These are phyloP conservation scores for Starmerella bombicola DNA, from an alignment of 805 yeast genomes.

Conservation along the genomic window DNA sequence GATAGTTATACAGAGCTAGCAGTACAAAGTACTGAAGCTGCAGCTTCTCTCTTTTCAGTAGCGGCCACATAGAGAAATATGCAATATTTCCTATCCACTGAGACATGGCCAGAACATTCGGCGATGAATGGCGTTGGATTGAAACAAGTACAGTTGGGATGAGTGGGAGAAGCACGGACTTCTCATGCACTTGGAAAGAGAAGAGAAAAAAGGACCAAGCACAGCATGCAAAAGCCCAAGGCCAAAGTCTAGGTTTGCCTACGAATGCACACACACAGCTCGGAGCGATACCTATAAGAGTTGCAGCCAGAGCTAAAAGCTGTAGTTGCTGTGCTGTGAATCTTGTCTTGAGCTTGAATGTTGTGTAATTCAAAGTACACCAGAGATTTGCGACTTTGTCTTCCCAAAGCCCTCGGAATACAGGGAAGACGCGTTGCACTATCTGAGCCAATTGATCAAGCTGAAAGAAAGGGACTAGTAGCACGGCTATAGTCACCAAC, in stretches of 20 bases:
- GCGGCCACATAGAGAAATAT: conserved; percentile 77
- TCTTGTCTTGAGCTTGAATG: conserved; percentile 52
- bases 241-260: conserved; percentile 25
- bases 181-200: conserved; percentile 94
- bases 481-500: conserved; percentile 36
- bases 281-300: conserved; percentile 40
- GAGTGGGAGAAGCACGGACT: conserved; percentile 76
- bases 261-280: conserved; percentile 40
- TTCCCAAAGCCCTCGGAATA: conserved; percentile 85
- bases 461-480: conserved; percentile 51
- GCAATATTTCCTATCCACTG: conserved; percentile 83
- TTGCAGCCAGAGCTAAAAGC: conserved; percentile 32
- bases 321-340: conserved; percentile 51
- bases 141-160: conserved; percentile 56
- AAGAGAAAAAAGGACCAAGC: conserved; percentile 82
- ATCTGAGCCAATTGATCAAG: conserved; percentile 44
- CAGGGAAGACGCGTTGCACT: conserved; percentile 69
- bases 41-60: conserved; percentile 64
- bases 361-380: conserved; percentile 72
- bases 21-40: conserved; percentile 57
- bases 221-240: conserved; percentile 70
- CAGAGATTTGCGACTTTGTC: conserved; percentile 96
- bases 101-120: conserved; percentile 54
- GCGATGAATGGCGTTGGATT: conserved; percentile 40
- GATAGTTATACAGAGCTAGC: conserved; percentile 60